These are phyloP conservation scores for Lolium rigidum DNA, from an alignment of 176 grass and related monocot genomes.

Conservation along the genomic window DNA sequence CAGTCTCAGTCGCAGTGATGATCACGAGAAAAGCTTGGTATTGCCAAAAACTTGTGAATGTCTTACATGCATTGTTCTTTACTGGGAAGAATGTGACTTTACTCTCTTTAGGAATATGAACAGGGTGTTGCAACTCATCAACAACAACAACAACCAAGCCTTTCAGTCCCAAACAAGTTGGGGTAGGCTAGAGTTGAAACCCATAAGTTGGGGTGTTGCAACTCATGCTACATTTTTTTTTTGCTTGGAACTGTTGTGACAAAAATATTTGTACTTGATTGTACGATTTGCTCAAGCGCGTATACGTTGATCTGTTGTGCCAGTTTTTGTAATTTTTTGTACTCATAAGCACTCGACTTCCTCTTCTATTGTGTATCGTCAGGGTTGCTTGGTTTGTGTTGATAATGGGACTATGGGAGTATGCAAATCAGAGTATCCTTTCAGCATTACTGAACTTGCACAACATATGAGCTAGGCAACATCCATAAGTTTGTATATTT, in stretches of 20 bases:
- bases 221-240: background rate
- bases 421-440: background rate
- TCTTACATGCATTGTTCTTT: conserved; percentile 7
- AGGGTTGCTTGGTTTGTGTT: conserved; percentile 14
- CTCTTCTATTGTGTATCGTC: background rate
- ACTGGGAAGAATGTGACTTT: background rate
- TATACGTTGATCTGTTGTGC: background rate
- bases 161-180: no score
- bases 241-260: conserved; percentile 26
- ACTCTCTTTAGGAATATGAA: background rate
- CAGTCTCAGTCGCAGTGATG: conserved; percentile 50
- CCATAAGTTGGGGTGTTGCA: no score
- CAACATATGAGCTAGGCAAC: background rate
- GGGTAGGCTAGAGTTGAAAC: no score
- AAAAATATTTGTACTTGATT: conserved; percentile 25
- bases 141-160: no score
- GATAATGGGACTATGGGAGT: background rate
- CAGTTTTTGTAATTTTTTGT: background rate
- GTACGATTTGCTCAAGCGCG: conserved; percentile 13
- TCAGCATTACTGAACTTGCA: background rate
- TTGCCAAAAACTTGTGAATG: conserved; percentile 19
- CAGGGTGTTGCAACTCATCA: no score
- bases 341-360: background rate
- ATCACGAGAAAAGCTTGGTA: conserved; percentile 5
- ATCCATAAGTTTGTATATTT: background rate